Percentiles rank a stretch among this genome's conserved stretches.
phyloP scores from a whole-genome alignment of 805 yeast species.

The Clavispora santaluciae region DNA sequence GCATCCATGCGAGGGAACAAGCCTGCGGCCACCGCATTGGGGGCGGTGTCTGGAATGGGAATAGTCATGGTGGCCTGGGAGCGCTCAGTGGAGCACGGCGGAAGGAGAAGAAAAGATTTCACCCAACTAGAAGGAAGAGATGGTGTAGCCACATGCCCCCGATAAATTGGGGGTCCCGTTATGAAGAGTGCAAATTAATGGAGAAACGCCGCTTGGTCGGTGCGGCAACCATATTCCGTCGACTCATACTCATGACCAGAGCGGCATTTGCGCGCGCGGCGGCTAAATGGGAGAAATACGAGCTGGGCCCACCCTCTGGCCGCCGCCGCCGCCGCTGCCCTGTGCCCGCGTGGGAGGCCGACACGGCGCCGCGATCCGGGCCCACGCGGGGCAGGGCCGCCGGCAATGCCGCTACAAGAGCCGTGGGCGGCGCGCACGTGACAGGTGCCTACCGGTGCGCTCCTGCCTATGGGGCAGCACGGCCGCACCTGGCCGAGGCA shows the following conservation, averaged over 20 bases:
- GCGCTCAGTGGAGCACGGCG: background rate
- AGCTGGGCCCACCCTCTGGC: no score
- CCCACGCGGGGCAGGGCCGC: no score
- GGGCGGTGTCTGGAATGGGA: background rate
- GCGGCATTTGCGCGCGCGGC: background rate
- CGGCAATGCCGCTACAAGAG: no score
- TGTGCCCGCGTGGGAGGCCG: background rate
- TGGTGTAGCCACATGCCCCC: background rate
- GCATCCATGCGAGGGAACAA: constrained; percentile 32
- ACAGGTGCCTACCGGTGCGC: no score
- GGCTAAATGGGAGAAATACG: background rate
- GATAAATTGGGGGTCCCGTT: background rate
- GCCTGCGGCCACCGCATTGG: constrained; percentile 33
- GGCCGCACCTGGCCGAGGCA: no score
- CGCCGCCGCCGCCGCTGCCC: no score
- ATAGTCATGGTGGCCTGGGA: background rate
- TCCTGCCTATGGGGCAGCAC: no score
- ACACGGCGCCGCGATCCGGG: background rate
- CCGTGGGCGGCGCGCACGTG: no score
- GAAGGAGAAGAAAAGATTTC: background rate
- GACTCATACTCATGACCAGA: background rate
- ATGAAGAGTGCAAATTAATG: background rate
- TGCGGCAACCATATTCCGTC: background rate
- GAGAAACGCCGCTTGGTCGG: background rate
- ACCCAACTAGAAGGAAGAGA: background rate